Evolutionary conservation across 805 yeast species (phyloP).

Genomic region (Cyberlindnera euphorbiae): DNA sequence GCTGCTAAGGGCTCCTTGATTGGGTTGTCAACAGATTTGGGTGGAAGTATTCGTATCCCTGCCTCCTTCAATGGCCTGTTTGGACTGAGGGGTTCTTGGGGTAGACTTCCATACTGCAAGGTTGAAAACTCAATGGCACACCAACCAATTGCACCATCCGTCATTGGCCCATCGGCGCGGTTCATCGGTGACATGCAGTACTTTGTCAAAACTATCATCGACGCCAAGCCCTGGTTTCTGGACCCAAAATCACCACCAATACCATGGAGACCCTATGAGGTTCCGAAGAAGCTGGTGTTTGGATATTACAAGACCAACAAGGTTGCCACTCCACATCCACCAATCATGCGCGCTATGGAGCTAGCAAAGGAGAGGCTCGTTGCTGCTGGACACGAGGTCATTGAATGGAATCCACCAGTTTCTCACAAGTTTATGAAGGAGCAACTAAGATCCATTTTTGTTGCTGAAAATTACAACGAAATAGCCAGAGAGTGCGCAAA

Average conservation of each 20-base stretch:
- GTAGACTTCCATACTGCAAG: constrained; percentile 33
- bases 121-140: constrained; percentile 22
- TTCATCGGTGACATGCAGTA: constrained; percentile 32
- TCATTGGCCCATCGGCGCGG: constrained; percentile 43
- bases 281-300: constrained; percentile 33
- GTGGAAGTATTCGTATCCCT: constrained; percentile 47
- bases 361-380: constrained; percentile 22
- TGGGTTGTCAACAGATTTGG: constrained; percentile 55
- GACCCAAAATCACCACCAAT: constrained; percentile 37
- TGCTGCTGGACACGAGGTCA: constrained; percentile 37
- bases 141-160: constrained; percentile 26
- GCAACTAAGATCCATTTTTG: constrained; percentile 48
- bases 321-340: constrained; percentile 43
- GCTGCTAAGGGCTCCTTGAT: constrained; percentile 38
- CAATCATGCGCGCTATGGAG: constrained; percentile 44
- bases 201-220: constrained; percentile 28
- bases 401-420: constrained; percentile 37
- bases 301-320: constrained; percentile 38
- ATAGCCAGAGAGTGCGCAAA: constrained; percentile 45
- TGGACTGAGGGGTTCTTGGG: constrained; percentile 39
- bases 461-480: constrained; percentile 61
- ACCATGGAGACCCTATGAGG: constrained; percentile 36
- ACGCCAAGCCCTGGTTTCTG: constrained; percentile 35
- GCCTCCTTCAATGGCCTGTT: constrained; percentile 38
- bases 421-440: constrained; percentile 33